Evolutionary conservation across 768 basidiomycete genomes (phyloP), one percentile per base, ranked within the genome.

Genomic region (Boletus vinaceobasis): DNA sequence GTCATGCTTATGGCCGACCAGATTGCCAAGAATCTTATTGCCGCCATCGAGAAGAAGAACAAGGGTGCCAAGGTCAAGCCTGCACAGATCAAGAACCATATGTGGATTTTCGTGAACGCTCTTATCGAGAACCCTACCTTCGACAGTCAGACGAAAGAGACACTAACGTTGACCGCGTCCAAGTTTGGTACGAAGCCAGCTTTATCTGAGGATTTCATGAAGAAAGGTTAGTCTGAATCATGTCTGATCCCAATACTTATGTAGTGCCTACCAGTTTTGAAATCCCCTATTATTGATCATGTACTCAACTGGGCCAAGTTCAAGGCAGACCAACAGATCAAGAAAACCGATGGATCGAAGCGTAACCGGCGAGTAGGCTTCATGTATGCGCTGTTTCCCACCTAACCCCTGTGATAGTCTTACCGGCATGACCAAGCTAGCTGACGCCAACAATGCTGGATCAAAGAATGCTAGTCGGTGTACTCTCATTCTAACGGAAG

Each of bases 111-210:
- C 65, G 86, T 99, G 66, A 98, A 98, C 65, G 85, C 92, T 14
- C 77, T 97, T 56, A 87, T 99, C 60, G 95, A 96, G 75, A 99
- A 99, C 66, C 96, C 97, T 9, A 92, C 93, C 1, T 99, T 99
- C 73, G 96, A 99, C 79, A 94, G 92, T 79, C 97, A 99, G 72
- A 98, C 97, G 36, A 99, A 99, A 76, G 97, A 99, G 71, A 89
- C 86, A 5, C 74, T 99, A 60, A 98, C 95, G 1, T 74, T 98
- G 43, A 85, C 87, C 4, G 75, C 87, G 19, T 86, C 84, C 31
- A 96, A 96, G 71, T 99, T 98, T 66, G 92, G 94, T 10, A 88
- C 88, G 42, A 96, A 88, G 70, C 91, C 93, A 3, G 73, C 71
- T 2, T 65, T 98, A 13, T 83, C 88, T 2, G 96, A 98, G 49